Evolutionary conservation across 805 yeast genomes (phyloP).

Genomic region (Saturnispora diversa): DNA sequence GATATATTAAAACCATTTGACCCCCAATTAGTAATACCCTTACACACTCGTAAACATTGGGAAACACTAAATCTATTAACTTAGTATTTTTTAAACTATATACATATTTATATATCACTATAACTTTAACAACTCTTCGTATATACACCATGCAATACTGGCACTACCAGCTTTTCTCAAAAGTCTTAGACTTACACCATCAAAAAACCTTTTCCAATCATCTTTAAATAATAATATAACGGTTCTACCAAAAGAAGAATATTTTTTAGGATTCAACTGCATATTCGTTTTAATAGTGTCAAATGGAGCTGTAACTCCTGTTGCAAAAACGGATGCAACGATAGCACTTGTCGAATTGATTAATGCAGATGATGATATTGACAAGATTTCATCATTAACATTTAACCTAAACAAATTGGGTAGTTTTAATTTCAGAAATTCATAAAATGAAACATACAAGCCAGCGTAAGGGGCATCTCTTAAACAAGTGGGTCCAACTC

Average conservation of each 20-base stretch:
- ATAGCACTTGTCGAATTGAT: conserved; percentile 74
- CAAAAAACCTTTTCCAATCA: conserved; percentile 53
- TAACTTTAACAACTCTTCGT: conserved; percentile 70
- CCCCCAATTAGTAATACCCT: conserved; percentile 21
- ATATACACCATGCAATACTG: conserved; percentile 95
- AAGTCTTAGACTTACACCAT: conserved; percentile 76
- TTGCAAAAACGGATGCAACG: conserved; percentile 68
- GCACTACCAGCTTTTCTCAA: conserved; percentile 84
- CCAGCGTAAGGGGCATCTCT: conserved; percentile 98
- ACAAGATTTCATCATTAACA: conserved; percentile 10
- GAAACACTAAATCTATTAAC: conserved; percentile 8
- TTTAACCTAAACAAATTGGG: conserved; percentile 34
- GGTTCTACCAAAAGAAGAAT: conserved; percentile 37
- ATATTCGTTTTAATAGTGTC: conserved; percentile 89
- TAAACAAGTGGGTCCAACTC: conserved; percentile 77
- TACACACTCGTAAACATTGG: conserved; percentile 19
- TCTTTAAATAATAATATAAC: conserved; percentile 35
- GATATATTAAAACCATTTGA: conserved; percentile 18
- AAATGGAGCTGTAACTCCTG: conserved; percentile 87
- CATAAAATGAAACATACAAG: conserved; percentile 77
- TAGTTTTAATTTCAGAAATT: conserved; percentile 52
- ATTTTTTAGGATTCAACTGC: conserved; percentile 56
- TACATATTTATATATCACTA: conserved; percentile 7
- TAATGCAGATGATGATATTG: conserved; percentile 32
- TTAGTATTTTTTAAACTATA: neutral